A percentile compares a stretch with the other conserved stretches of the same genome.
Evolutionary conservation across 2,329 filamentous ascomycete species (phyloP).

Genomic region (Paramyrothecium roridum): DNA sequence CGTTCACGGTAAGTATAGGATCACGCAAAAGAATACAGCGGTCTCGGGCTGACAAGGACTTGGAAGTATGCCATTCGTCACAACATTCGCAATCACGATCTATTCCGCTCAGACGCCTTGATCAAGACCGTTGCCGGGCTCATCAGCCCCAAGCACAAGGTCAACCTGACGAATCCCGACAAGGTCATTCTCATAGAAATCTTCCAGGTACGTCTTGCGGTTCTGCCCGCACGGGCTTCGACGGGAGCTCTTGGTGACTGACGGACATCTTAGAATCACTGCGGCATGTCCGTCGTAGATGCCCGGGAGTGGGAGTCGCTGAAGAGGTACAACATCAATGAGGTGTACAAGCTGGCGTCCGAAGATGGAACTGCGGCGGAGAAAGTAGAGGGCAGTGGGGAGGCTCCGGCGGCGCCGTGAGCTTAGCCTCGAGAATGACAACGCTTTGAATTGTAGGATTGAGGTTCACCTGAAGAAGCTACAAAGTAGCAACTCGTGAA

Average conservation of each 20-base stretch:
- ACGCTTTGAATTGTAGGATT: not conserved
- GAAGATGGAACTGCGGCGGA: slow-evolving; percentile 1
- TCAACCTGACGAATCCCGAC: slow-evolving; percentile 75
- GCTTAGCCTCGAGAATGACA: not conserved
- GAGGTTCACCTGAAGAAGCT: not conserved
- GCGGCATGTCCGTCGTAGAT: slow-evolving; percentile 76
- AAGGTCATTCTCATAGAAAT: slow-evolving; percentile 77
- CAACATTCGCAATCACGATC: slow-evolving; percentile 70
- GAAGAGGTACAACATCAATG: slow-evolving; percentile 75
- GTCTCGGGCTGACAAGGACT: not conserved
- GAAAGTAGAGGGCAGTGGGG: slow-evolving; percentile 13
- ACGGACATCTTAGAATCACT: slow-evolving; percentile 55
- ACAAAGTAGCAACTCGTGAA: not conserved
- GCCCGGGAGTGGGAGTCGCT: slow-evolving; percentile 66
- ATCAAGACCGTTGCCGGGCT: slow-evolving; percentile 69
- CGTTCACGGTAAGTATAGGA: not conserved
- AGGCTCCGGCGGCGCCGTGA: slow-evolving; percentile 7
- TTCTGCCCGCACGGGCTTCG: too few relatives aligned
- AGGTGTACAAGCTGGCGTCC: slow-evolving; percentile 53
- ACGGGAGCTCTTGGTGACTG: not conserved
- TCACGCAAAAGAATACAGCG: too few relatives aligned
- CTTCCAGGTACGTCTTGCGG: slow-evolving; percentile 59
- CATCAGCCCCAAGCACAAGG: slow-evolving; percentile 66
- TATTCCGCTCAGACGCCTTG: slow-evolving; percentile 63
- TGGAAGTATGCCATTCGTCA: slow-evolving; percentile 80